Evolutionary conservation across 2,329 filamentous ascomycete species (phyloP).

Genomic region (Aureobasidium leucospermi): DNA sequence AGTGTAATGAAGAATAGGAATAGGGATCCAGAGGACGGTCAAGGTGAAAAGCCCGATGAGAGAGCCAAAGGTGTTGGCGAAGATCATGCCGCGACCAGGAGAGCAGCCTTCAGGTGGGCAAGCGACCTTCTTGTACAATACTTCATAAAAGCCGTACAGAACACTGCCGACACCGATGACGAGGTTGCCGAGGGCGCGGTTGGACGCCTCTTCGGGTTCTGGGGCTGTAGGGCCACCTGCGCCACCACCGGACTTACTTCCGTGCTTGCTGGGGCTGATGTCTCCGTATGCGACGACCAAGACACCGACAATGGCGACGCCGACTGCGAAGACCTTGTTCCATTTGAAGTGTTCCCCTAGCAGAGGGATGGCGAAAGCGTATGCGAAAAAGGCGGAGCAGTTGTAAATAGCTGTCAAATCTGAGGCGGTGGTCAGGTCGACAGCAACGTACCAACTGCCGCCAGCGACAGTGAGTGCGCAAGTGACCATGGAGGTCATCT

Average conservation of each 20-base stretch:
- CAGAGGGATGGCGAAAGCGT: conserved; percentile 88
- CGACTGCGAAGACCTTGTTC: conserved; percentile 81
- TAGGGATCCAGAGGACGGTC: conserved; percentile 79
- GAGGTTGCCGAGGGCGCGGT: conserved; percentile 75
- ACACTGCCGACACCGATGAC: conserved; percentile 87
- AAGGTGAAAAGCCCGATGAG: conserved; percentile 84
- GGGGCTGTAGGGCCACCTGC: conserved; percentile 40
- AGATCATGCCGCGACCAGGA: conserved; percentile 85
- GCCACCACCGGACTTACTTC: conserved; percentile 48
- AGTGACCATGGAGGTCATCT: conserved; percentile 75
- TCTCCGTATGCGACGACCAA: conserved; percentile 95
- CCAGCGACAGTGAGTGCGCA: conserved; percentile 82
- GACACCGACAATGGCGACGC: conserved; percentile 80
- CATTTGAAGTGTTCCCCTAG: conserved; percentile 75
- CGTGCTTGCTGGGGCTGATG: conserved; percentile 43
- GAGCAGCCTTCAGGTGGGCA: conserved; percentile 86
- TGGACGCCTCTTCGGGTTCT: conserved; percentile 49
- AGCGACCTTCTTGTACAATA: conserved; percentile 86
- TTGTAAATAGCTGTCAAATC: conserved; percentile 99
- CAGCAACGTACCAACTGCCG: conserved; percentile 90
- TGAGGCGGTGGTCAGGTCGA: conserved; percentile 84
- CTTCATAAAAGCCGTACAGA: conserved; percentile 94
- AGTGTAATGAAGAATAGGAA: conserved; percentile 73
- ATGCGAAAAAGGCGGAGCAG: conserved; percentile 97
- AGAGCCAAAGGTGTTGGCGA: conserved; percentile 86